Base-by-base conservation (phyloP, 805 yeast genomes). In the Myxozyma melibiosi region DNA sequence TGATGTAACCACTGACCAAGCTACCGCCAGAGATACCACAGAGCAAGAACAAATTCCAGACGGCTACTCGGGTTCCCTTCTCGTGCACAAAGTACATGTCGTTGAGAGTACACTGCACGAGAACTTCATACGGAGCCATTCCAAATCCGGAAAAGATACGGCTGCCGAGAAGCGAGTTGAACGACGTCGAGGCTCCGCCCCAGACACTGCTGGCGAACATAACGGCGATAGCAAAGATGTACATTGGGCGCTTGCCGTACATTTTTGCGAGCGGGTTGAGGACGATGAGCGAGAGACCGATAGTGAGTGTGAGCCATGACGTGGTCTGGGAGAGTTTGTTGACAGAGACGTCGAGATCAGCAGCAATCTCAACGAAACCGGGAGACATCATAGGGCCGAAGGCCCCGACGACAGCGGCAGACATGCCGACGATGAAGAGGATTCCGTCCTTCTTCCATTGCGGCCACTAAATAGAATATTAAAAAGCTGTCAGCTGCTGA, bases 21-120 rank as follows among this genome's bases (percentile, higher is more conserved):
- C 86, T 86, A 9, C 82, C 75, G 33, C 83, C 69, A 64, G 82
- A 82, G 62, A 83, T 83, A 11, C 84, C 85, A 8, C 66, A 66
- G n/a, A 82, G 72, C 61, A 82, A 70, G 49, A 82, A 71, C 68
- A 82, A 72, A 4, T 85, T 82, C 67, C 82, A 82, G 43, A 82
- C 71, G 1, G 85, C 86, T 1, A 81, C 71, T 53, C 85, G 74
- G 66, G 81, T 82, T 3, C 85, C 85, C 55, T 85, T 74, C 66
- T 82, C 85, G 63, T 82, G 85, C 42, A 81, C 78, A 64, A 80
- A 82, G 62, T 77, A 82, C 47, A 83, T 80, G 65, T 83, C 87
- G 4, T 85, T 84, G 47, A 83, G 78, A 1, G 85, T 80, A 3
- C 86, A 78, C 1, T 81, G 75, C 1, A 86, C 85, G 52, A 83